Percentiles rank a stretch among this genome's conserved stretches.
phyloP scores from a whole-genome alignment of 2,329 filamentous ascomycete genomes.

The Penicillium vulpinum region DNA sequence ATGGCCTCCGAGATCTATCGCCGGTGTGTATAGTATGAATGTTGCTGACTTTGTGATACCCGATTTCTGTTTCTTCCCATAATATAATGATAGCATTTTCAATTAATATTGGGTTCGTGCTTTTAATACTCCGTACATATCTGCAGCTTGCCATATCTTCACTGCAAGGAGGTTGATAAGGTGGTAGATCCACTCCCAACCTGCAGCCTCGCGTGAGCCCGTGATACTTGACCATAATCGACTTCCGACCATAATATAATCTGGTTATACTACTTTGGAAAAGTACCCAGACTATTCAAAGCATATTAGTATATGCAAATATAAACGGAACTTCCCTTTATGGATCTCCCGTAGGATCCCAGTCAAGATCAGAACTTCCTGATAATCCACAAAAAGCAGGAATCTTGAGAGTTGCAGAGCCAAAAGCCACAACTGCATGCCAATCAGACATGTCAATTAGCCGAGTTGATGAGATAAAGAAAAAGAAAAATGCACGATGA shows the following conservation, averaged over 20 bases:
- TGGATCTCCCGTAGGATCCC: not conserved
- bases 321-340: not conserved
- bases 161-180: not conserved
- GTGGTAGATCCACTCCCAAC: not conserved
- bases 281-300: too few species aligned
- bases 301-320: too few species aligned
- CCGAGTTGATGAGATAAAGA: not conserved
- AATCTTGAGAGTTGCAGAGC: not conserved
- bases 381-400: not conserved
- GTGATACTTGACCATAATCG: too few species aligned
- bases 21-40: slow-evolving; percentile 17
- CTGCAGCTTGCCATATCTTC: not conserved
- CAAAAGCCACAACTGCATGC: not conserved
- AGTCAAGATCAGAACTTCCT: not conserved
- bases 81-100: not conserved
- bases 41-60: slow-evolving; percentile 16
- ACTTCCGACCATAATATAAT: not conserved
- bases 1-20: slow-evolving; percentile 5
- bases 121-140: not conserved
- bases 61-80: slow-evolving; percentile 8
- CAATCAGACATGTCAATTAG: not conserved
- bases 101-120: not conserved
- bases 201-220: not conserved
- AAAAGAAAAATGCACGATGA: not conserved
- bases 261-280: too few species aligned